A percentile compares a stretch with the other conserved stretches of the same genome.
Conservation (phyloP, 78 protist species). For the Tieghemostelium lacteum region DNA sequence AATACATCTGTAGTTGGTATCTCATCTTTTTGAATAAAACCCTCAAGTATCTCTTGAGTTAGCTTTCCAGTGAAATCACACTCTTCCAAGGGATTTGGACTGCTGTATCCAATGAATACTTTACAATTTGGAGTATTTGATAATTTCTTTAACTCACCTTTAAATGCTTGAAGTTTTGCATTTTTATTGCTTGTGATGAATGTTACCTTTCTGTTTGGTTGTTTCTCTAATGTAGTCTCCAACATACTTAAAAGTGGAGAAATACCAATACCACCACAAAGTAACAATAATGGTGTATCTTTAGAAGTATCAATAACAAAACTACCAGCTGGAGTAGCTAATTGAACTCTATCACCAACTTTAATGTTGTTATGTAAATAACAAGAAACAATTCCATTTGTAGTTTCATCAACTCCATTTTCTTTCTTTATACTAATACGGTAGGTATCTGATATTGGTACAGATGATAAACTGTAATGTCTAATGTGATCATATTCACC, state of each 20-base stretch:
- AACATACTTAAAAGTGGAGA: slow-evolving; percentile 39
- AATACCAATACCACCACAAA: slow-evolving; percentile 60
- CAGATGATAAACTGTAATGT: slow-evolving; percentile 16
- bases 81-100: not conserved
- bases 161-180: not conserved
- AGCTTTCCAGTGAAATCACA: not conserved
- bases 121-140: not conserved
- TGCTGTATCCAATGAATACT: too few species aligned
- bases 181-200: slow-evolving; percentile 11
- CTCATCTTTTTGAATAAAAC: not conserved
- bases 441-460: not conserved
- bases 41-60: not conserved
- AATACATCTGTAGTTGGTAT: not conserved
- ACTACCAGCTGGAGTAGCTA: slow-evolving; percentile 32
- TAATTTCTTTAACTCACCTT: not conserved
- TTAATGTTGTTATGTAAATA: slow-evolving; percentile 17
- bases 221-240: not conserved
- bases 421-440: slow-evolving; percentile 49
- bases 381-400: slow-evolving; percentile 27
- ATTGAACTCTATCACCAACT: slow-evolving; percentile 16
- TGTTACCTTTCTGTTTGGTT: slow-evolving; percentile 13
- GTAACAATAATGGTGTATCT: not conserved
- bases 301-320: not conserved
- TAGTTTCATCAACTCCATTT: not conserved
- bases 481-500: not conserved